phyloP scores from a whole-genome alignment of 345 rosid genomes.

The Erodium maritimum region DNA sequence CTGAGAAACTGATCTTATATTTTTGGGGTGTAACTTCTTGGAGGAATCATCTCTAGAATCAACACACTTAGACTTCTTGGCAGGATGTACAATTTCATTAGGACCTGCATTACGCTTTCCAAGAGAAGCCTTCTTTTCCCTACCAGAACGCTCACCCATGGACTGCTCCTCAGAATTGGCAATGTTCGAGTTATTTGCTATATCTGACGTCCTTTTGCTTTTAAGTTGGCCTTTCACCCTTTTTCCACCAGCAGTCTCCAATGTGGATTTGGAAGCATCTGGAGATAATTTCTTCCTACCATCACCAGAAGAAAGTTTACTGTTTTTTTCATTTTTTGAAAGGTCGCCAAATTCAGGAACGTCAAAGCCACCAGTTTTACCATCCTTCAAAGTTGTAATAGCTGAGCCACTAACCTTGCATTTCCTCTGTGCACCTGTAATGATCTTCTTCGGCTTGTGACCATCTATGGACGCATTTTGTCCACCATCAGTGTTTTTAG shows the following conservation, averaged over 20 bases:
- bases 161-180: constrained; percentile 5
- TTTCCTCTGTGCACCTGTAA: constrained; percentile 24
- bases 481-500: constrained; percentile 22
- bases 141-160: constrained; percentile 21
- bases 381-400: constrained; percentile 21
- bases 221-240: constrained; percentile 23
- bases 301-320: constrained; percentile 17
- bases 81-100: constrained; percentile 26
- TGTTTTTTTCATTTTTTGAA: constrained; percentile 26
- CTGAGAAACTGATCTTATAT: constrained; percentile 19
- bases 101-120: constrained; percentile 27
- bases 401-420: constrained; percentile 19
- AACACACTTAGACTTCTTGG: constrained; percentile 39
- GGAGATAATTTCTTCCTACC: constrained; percentile 15
- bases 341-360: constrained; percentile 22
- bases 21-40: constrained; percentile 18
- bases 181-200: constrained; percentile 17
- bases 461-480: constrained; percentile 26
- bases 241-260: constrained; percentile 17
- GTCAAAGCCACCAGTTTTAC: constrained; percentile 11
- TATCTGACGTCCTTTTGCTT: constrained; percentile 22
- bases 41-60: constrained; percentile 23
- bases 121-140: constrained; percentile 15
- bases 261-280: constrained; percentile 22
- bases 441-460: constrained; percentile 20